phyloP scores from a whole-genome alignment of 2,329 filamentous ascomycete genomes.

The Ascochyta koolunga region DNA sequence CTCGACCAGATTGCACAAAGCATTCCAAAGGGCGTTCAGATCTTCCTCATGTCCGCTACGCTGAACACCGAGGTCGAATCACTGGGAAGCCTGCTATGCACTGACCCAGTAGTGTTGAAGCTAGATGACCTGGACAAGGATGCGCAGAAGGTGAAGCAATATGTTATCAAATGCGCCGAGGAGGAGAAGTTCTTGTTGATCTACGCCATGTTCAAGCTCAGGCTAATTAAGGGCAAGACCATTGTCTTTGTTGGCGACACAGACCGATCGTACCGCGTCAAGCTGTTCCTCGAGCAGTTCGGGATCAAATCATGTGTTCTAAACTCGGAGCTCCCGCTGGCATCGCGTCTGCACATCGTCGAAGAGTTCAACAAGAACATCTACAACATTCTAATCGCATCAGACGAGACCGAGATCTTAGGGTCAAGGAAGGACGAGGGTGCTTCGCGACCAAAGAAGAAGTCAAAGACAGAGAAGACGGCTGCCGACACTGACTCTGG shows the following conservation, averaged over 20 bases:
- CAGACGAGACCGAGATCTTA: constrained; percentile 86
- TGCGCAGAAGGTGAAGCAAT: constrained; percentile 80
- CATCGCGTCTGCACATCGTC: constrained; percentile 90
- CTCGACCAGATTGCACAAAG: constrained; percentile 78
- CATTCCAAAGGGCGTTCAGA: constrained; percentile 85
- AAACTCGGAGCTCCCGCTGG: constrained; percentile 93
- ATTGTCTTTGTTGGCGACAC: constrained; percentile 85
- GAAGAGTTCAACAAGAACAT: constrained; percentile 96
- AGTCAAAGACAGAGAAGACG: constrained; percentile 61
- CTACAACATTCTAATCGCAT: constrained; percentile 97
- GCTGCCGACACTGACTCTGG: constrained; percentile 86
- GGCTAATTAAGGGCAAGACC: constrained; percentile 91
- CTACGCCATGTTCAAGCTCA: constrained; percentile 94
- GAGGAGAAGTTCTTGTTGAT: constrained; percentile 94
- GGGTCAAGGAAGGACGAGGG: constrained; percentile 57
- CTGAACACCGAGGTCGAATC: constrained; percentile 86
- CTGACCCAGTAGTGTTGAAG: constrained; percentile 78
- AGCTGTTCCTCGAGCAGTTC: constrained; percentile 96
- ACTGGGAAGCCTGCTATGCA: constrained; percentile 83
- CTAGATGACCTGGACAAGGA: constrained; percentile 82
- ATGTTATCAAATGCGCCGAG: constrained; percentile 89
- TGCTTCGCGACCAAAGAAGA: constrained; percentile 54
- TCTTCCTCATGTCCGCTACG: constrained; percentile 92
- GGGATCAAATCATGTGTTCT: constrained; percentile 91
- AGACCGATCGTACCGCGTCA: constrained; percentile 87